Evolutionary conservation across 2,329 filamentous ascomycete genomes (phyloP).

Genomic region (Coniochaeta pulveracea): DNA sequence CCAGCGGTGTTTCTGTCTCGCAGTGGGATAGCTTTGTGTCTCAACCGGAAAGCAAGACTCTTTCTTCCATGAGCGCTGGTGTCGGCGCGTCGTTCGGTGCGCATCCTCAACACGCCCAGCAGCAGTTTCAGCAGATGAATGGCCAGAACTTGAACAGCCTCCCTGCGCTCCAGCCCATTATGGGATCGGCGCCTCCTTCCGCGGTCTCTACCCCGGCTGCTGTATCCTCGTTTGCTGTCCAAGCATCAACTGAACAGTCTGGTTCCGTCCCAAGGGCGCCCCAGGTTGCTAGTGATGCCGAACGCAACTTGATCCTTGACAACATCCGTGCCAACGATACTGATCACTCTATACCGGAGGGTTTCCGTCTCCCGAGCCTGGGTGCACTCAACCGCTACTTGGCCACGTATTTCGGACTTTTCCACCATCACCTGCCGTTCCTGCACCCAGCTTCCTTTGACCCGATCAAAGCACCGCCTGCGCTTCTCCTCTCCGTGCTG

Average conservation of each 20-base stretch:
- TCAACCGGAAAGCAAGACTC: slow-evolving; percentile 61
- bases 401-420: slow-evolving; percentile 91
- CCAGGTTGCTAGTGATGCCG: slow-evolving; percentile 73
- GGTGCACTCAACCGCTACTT: slow-evolving; percentile 82
- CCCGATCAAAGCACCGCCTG: slow-evolving; percentile 67
- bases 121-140: slow-evolving; percentile 57
- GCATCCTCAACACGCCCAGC: slow-evolving; percentile 44
- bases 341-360: slow-evolving; percentile 74
- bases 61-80: slow-evolving; percentile 61
- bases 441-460: slow-evolving; percentile 86
- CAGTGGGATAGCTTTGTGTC: slow-evolving; percentile 88
- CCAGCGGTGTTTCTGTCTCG: slow-evolving; percentile 70
- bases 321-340: slow-evolving; percentile 74
- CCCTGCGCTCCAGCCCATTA: slow-evolving; percentile 59
- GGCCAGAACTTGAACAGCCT: slow-evolving; percentile 50
- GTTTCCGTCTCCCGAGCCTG: slow-evolving; percentile 76
- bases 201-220: slow-evolving; percentile 60
- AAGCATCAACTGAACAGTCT: slow-evolving; percentile 59
- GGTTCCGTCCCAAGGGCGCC: slow-evolving; percentile 61
- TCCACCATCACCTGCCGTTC: slow-evolving; percentile 94
- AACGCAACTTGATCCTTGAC: slow-evolving; percentile 74
- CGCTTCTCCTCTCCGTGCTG: slow-evolving; percentile 76
- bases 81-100: slow-evolving; percentile 57
- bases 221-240: slow-evolving; percentile 59
- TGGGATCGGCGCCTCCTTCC: slow-evolving; percentile 58